These are phyloP conservation scores for Hemileia vastatrix DNA, from an alignment of 1,284 basidiomycete genomes.

Conservation along the genomic window DNA sequence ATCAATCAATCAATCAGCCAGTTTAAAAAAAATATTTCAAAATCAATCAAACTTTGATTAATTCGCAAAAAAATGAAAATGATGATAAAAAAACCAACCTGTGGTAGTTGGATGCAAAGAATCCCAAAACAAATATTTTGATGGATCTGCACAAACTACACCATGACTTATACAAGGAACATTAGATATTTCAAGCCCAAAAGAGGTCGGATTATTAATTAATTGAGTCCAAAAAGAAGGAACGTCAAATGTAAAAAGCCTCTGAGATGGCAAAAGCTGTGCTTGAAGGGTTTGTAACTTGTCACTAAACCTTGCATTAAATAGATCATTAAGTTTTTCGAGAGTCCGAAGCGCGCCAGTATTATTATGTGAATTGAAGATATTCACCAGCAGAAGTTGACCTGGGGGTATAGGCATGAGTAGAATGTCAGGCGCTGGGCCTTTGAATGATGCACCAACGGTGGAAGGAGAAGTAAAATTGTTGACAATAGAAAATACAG, in stretches of 20 bases:
- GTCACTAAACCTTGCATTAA: constrained; percentile 6
- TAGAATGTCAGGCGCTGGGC: constrained; percentile 4
- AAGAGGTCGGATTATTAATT: background rate
- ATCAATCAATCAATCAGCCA: no score
- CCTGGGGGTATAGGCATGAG: constrained; percentile 18
- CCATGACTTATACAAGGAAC: constrained; percentile 4
- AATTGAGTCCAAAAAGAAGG: constrained; percentile 12
- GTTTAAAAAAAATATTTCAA: no score
- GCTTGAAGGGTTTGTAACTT: constrained; percentile 3
- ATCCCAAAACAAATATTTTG: constrained; percentile 14
- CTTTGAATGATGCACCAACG: no score
- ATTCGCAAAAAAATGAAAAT: no score
- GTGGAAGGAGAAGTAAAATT: constrained; percentile 4
- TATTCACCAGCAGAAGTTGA: constrained; percentile 12
- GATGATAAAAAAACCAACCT: no score
- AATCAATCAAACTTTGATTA: no score
- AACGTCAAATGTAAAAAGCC: constrained; percentile 13
- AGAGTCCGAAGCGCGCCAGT: constrained; percentile 1
- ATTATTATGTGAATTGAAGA: constrained; percentile 3
- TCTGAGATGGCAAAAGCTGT: background rate
- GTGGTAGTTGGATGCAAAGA: constrained; percentile 18
- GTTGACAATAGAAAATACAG: constrained; percentile 7
- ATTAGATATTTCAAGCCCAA: background rate
- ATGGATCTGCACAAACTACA: constrained; percentile 2
- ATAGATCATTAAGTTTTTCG: constrained; percentile 2